Percentiles rank a stretch among this genome's conserved stretches.
phyloP scores from a whole-genome alignment of 164 flowering plant genomes.

The Houttuynia cordata region DNA sequence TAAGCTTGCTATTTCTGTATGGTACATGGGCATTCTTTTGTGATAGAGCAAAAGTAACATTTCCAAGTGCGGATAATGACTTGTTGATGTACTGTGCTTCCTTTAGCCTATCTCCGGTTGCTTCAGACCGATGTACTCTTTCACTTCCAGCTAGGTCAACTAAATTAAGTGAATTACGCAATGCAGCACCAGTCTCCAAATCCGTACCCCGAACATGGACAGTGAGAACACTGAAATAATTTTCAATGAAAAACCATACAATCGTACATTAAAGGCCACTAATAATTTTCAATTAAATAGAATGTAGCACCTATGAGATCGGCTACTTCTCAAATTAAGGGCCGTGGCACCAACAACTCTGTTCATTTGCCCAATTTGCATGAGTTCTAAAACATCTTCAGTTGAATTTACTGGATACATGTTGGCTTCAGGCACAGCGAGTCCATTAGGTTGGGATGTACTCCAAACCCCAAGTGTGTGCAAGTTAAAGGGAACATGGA shows the following conservation, averaged over 20 bases:
- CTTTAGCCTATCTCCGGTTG: conserved; percentile 76
- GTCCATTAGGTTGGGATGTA: conserved; percentile 58
- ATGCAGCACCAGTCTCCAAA: conserved; percentile 45
- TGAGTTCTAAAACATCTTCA: conserved; percentile 57
- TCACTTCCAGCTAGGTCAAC: conserved; percentile 99
- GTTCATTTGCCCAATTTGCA: conserved; percentile 67
- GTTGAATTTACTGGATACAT: conserved; percentile 70
- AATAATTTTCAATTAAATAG: neutral
- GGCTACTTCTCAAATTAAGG: conserved; percentile 89
- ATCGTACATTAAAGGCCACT: too few relatives aligned
- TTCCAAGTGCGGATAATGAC: conserved; percentile 93
- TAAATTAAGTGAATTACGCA: conserved; percentile 86
- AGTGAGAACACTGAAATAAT: conserved; percentile 56
- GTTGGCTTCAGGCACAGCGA: conserved; percentile 96
- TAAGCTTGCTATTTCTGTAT: conserved; percentile 92
- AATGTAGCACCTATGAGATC: conserved; percentile 75
- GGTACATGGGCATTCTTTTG: conserved; percentile 89
- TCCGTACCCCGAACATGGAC: conserved; percentile 83
- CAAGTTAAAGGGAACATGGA: conserved; percentile 40
- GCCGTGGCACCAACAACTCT: conserved; percentile 94
- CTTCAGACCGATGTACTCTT: conserved; percentile 91
- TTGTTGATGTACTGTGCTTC: conserved; percentile 98
- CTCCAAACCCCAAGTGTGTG: conserved; percentile 80
- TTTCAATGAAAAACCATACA: neutral
- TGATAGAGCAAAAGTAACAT: conserved; percentile 81